phyloP scores from a whole-genome alignment of 2,329 filamentous ascomycete species.

The Talaromyces funiculosus region DNA sequence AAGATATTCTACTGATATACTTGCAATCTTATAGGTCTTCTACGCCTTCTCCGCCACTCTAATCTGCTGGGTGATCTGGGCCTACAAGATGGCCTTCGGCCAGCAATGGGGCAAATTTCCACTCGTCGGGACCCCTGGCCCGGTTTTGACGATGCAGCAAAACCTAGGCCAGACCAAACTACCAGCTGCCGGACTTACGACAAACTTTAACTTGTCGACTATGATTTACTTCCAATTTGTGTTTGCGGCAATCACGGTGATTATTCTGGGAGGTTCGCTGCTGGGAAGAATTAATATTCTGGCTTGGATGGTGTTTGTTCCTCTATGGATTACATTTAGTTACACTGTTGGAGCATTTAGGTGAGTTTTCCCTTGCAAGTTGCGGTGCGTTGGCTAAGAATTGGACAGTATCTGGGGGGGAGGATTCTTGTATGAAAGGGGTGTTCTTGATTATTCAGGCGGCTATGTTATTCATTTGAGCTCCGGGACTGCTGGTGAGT shows the following conservation, averaged over 20 bases:
- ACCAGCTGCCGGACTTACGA: conserved; percentile 37
- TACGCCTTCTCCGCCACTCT: conserved; percentile 47
- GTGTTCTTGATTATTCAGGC: conserved; percentile 49
- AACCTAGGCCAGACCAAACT: conserved; percentile 41
- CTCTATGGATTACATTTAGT: conserved; percentile 47
- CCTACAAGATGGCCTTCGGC: conserved; percentile 47
- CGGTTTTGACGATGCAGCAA: conserved; percentile 41
- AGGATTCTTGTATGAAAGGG: conserved; percentile 42
- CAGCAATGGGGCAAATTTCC: conserved; percentile 42
- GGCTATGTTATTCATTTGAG: conserved; percentile 52
- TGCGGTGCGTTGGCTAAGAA: not conserved
- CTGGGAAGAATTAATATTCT: conserved; percentile 48
- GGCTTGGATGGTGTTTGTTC: conserved; percentile 50
- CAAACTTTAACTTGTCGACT: conserved; percentile 43
- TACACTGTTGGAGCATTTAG: conserved; percentile 40
- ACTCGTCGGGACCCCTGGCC: conserved; percentile 45
- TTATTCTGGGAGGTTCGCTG: conserved; percentile 44
- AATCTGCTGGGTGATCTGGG: conserved; percentile 48
- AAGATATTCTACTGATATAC: not conserved
- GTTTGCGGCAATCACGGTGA: conserved; percentile 48
- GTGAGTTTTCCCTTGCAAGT: not conserved
- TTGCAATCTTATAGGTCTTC: conserved; percentile 26
- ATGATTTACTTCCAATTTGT: conserved; percentile 53
- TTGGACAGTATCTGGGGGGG: conserved; percentile 39
- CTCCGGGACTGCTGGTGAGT: conserved; percentile 43